Percentiles rank a stretch among this genome's conserved stretches.
Evolutionary conservation across 495 filamentous ascomycete genomes (phyloP).

Genomic region (Hypoxylon intermedium): DNA sequence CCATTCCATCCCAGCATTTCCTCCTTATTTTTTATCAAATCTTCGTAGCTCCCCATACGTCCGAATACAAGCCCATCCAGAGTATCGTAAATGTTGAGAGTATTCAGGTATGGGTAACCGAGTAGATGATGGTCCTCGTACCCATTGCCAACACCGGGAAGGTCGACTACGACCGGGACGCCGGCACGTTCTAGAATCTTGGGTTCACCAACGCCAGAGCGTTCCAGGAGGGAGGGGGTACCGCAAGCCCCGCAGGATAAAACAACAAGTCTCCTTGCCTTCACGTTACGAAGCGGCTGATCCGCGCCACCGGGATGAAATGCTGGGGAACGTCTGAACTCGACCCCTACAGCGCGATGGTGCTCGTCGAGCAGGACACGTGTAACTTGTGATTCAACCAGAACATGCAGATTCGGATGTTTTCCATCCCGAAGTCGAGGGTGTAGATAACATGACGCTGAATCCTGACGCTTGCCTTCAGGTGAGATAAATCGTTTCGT

Average conservation of each 20-base stretch:
- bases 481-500: constrained; percentile 33
- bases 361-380: constrained; percentile 54
- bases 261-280: constrained; percentile 45
- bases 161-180: constrained; percentile 9
- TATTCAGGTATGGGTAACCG: constrained; percentile 30
- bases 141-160: constrained; percentile 49
- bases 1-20: constrained; percentile 50
- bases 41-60: background rate
- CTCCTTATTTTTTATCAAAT: constrained; percentile 21
- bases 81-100: constrained; percentile 21
- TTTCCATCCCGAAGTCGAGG: constrained; percentile 50
- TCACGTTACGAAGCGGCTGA: background rate
- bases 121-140: constrained; percentile 48
- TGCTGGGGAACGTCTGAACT: constrained; percentile 40
- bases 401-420: constrained; percentile 59
- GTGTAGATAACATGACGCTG: constrained; percentile 47
- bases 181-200: constrained; percentile 33
- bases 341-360: constrained; percentile 50
- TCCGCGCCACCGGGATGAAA: background rate
- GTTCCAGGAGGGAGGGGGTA: constrained; percentile 58
- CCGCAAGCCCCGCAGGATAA: constrained; percentile 54
- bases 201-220: constrained; percentile 57
- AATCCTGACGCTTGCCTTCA: constrained; percentile 40
- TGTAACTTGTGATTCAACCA: constrained; percentile 55
- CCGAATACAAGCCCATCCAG: constrained; percentile 3